Conservation (phyloP, 345 rosid species). For the Alliaria petiolata region DNA sequence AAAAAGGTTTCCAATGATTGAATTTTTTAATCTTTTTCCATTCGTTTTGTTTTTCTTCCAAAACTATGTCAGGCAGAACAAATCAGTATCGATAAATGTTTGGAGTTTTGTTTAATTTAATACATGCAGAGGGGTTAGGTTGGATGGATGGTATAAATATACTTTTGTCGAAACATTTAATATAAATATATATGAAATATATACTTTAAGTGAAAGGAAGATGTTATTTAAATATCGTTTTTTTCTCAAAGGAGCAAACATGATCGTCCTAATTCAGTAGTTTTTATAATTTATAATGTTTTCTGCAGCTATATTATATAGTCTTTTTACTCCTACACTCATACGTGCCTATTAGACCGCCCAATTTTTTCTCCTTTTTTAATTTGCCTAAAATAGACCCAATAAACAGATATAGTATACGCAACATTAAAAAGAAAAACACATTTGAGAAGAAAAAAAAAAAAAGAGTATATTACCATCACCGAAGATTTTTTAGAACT, state of each 20-base stretch:
- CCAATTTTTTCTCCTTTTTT: slow-evolving; percentile 1
- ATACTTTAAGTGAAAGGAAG: too few relatives aligned
- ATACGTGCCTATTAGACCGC: not conserved
- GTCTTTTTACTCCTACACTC: not conserved
- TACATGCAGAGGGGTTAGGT: too few relatives aligned
- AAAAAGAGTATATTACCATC: too few relatives aligned
- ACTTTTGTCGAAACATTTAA: not conserved
- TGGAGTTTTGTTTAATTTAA: not conserved
- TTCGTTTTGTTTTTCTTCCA: slow-evolving; percentile 19
- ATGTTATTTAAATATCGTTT: not conserved
- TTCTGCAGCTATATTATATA: slow-evolving; percentile 16
- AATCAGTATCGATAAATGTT: not conserved
- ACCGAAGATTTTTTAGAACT: too few relatives aligned
- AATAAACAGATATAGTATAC: slow-evolving; percentile 6
- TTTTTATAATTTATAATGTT: not conserved
- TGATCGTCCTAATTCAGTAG: slow-evolving; percentile 26
- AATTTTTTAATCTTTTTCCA: not conserved
- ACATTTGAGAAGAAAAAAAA: too few relatives aligned
- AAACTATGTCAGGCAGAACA: slow-evolving; percentile 15
- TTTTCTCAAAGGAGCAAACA: slow-evolving; percentile 9
- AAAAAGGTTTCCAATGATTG: too few relatives aligned
- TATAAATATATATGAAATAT: too few relatives aligned
- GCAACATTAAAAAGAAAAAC: not conserved
- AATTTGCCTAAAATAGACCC: not conserved
- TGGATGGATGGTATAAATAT: not conserved